Percentiles rank a stretch among this genome's conserved stretches.
phyloP scores from a whole-genome alignment of 78 protist genomes.

The Dictyostelium firmibasis region DNA sequence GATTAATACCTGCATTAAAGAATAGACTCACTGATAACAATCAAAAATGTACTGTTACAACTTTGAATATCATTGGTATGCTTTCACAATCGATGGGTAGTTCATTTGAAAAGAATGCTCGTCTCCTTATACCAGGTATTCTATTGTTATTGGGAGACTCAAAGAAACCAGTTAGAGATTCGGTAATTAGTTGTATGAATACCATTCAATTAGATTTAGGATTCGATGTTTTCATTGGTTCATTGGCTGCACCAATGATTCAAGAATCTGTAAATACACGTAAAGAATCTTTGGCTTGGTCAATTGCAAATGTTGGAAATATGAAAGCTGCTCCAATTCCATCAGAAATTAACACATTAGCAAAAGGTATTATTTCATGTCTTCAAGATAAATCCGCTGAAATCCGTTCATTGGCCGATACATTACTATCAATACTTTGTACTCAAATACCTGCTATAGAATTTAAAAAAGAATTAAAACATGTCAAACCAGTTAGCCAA shows the following conservation, averaged over 20 bases:
- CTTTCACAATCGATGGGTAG: constrained; percentile 42
- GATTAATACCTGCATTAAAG: constrained; percentile 12
- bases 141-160: constrained; percentile 12
- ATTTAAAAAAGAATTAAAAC: constrained; percentile 32
- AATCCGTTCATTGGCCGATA: constrained; percentile 32
- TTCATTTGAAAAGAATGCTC: constrained; percentile 52
- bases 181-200: constrained; percentile 16
- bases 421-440: background rate
- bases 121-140: constrained; percentile 14
- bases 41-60: constrained; percentile 48
- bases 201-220: constrained; percentile 23
- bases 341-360: background rate
- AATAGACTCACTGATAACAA: constrained; percentile 38
- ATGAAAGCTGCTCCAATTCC: background rate
- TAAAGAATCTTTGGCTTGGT: constrained; percentile 43
- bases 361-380: constrained; percentile 58
- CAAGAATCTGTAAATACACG: constrained; percentile 16
- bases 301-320: background rate
- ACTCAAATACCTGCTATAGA: background rate
- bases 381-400: constrained; percentile 67
- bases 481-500: constrained; percentile 32
- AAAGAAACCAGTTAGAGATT: constrained; percentile 60
- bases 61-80: constrained; percentile 38
- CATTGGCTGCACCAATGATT: constrained; percentile 6
- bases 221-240: constrained; percentile 20